These are phyloP conservation scores for Cercospora sp. DNA, from an alignment of 2,329 filamentous ascomycete species.

Conservation along the genomic window DNA sequence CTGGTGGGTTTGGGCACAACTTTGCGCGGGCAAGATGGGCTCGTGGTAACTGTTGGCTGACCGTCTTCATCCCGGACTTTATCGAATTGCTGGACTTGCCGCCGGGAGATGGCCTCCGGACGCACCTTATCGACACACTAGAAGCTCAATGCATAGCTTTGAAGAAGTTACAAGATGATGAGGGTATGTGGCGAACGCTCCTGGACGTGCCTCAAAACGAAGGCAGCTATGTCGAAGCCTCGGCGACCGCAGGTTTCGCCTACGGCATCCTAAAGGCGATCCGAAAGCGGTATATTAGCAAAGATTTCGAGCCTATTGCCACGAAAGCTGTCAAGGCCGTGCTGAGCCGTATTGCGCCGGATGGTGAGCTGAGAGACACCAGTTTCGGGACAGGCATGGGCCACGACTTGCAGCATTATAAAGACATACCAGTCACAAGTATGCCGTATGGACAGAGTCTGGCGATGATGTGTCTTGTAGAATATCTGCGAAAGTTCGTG, in stretches of 20 bases:
- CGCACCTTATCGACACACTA: constrained; percentile 63
- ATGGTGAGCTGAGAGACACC: constrained; percentile 71
- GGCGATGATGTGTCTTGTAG: constrained; percentile 78
- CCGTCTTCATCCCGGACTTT: constrained; percentile 81
- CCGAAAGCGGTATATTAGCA: constrained; percentile 67
- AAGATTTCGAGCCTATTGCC: constrained; percentile 62
- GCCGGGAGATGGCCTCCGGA: constrained; percentile 60
- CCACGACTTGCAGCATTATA: constrained; percentile 70
- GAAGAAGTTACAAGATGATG: constrained; percentile 56
- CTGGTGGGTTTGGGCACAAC: constrained; percentile 56
- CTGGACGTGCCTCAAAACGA: constrained; percentile 66
- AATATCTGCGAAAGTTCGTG: constrained; percentile 65
- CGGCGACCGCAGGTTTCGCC: constrained; percentile 77
- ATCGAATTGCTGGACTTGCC: constrained; percentile 69
- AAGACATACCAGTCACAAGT: constrained; percentile 71
- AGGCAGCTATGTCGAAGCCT: constrained; percentile 74
- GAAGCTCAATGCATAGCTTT: constrained; percentile 69
- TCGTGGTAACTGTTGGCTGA: constrained; percentile 71
- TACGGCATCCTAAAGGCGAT: constrained; percentile 76
- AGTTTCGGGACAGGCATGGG: constrained; percentile 83
- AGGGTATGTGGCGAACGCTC: constrained; percentile 72
- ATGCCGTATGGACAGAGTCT: constrained; percentile 87
- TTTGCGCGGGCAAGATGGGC: constrained; percentile 60
- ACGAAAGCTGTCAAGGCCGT: constrained; percentile 68
- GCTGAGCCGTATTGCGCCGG: constrained; percentile 62